These are phyloP conservation scores for Pyropia haitanensis DNA, from an alignment of 23 red algal genomes.

Conservation along the genomic window DNA sequence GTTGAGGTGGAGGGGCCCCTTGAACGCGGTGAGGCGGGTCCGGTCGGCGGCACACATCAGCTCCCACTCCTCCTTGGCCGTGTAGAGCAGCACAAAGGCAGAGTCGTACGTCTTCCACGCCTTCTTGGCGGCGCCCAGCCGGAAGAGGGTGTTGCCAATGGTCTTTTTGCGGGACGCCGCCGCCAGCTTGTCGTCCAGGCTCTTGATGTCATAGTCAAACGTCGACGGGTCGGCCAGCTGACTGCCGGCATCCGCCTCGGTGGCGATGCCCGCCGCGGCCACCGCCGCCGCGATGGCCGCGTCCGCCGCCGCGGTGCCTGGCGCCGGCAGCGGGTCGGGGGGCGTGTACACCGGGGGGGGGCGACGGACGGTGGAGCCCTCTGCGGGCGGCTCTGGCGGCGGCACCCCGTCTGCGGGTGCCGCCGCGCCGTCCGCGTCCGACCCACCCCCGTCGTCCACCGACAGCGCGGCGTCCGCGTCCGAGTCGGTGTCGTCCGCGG, in stretches of 20 bases:
- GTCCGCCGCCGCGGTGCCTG: too few relatives aligned
- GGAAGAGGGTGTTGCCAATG: conserved; percentile 56
- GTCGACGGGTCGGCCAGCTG: conserved; percentile 48
- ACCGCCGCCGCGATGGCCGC: too few relatives aligned
- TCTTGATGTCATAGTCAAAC: conserved; percentile 52
- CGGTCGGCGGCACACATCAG: conserved; percentile 32
- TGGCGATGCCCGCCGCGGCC: too few relatives aligned
- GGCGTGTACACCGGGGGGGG: too few relatives aligned
- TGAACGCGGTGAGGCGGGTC: conserved; percentile 57
- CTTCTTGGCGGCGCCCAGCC: conserved; percentile 32
- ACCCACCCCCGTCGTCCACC: too few relatives aligned
- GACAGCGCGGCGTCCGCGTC: too few relatives aligned
- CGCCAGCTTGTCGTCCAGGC: conserved; percentile 36
- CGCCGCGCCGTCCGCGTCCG: too few relatives aligned
- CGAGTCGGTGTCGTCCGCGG: too few relatives aligned
- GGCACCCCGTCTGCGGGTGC: too few relatives aligned
- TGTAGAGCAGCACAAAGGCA: conserved; percentile 73
- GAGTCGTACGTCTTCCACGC: conserved; percentile 75
- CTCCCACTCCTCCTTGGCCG: conserved; percentile 83
- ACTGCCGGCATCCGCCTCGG: neutral
- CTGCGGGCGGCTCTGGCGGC: too few relatives aligned
- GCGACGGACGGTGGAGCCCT: too few relatives aligned
- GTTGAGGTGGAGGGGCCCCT: conserved; percentile 78
- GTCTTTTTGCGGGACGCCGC: conserved; percentile 33
- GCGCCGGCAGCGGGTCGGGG: too few relatives aligned